Base-by-base conservation (phyloP, 148 eudicot species). In the Diospyros lotus region DNA sequence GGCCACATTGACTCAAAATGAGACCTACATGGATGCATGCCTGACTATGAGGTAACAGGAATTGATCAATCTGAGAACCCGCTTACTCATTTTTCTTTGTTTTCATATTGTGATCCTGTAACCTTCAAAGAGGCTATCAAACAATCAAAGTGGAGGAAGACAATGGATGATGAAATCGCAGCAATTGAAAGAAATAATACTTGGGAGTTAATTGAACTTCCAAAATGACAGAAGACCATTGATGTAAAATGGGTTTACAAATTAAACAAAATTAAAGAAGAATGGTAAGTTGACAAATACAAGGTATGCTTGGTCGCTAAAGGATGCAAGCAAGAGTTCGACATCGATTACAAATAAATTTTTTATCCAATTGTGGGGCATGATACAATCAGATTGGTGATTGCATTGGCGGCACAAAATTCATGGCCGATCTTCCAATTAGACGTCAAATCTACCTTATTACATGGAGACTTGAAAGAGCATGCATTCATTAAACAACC, bases 181-280 rank as follows among this genome's bases (percentile, higher is more conserved):
- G 38, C 39, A 3, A 62, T 62, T 38, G 65, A 62, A 28, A 59
- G n/a, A n/a, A 62, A 62, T 17, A 17, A 62, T 2, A 62, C 65
- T 62, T 62, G 65, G 65, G 65, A 62, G 65, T 28, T 62, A 62
- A 17, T 10, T n/a, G 41, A 62, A 4, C 65, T 62, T 62, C 65
- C 65, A 6, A 62, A 62, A 62, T 10, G 65, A 28, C 65, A 62
- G 9, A 62, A 62, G 10, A 62, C 65, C 40, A 62, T 62, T 38
- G 65, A 40, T 3, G 39, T 62, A 28, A 62, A 62, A 28, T 62
- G 65, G 65, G 65, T 62, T 17, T 62, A 62, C 41, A 62, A 62
- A 40, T n/a, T n/a, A n/a, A n/a, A 62, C 39, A n/a, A 62, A 62
- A 15, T 7, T 62, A 40, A 62, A 62, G 8, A 40, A 62, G 41